Percentiles rank a stretch among this genome's conserved stretches.
Conservation (phyloP, 441 rosid species). For the Erodium trifolium region DNA sequence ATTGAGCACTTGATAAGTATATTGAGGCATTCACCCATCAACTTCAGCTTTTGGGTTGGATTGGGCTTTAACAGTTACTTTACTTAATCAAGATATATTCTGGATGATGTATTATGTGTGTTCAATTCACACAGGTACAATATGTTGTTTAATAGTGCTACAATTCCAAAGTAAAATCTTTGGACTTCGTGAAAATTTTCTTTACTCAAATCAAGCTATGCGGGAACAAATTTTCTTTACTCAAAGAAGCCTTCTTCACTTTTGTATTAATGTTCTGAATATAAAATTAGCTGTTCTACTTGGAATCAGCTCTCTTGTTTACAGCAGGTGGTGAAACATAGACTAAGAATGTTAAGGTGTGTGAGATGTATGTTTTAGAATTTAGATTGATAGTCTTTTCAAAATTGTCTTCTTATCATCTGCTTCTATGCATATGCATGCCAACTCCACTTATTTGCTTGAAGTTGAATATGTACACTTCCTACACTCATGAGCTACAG, state of each 20-base stretch:
- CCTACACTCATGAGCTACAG: not conserved
- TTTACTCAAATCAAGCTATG: not conserved
- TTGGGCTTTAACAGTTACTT: not conserved
- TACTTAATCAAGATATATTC: not conserved
- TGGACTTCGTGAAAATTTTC: not conserved
- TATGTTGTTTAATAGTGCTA: not conserved
- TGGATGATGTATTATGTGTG: not conserved
- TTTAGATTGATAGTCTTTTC: conserved; percentile 6
- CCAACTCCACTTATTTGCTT: not conserved
- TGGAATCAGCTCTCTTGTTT: not conserved
- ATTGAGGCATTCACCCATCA: too few species aligned
- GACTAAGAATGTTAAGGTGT: not conserved
- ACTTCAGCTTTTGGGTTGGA: too few species aligned
- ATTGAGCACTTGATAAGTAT: too few species aligned
- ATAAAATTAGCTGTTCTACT: not conserved
- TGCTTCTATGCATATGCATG: not conserved
- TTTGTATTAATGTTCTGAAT: not conserved
- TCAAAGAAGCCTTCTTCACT: not conserved
- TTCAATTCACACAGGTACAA: not conserved
- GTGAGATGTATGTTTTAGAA: not conserved
- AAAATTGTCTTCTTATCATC: not conserved
- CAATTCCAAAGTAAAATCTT: too few species aligned
- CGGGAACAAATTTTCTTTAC: not conserved
- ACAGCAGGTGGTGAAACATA: not conserved
- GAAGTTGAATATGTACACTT: not conserved